Conservation (phyloP, 1,284 basidiomycete species). For the Cutaneotrichosporon curvatum region DNA sequence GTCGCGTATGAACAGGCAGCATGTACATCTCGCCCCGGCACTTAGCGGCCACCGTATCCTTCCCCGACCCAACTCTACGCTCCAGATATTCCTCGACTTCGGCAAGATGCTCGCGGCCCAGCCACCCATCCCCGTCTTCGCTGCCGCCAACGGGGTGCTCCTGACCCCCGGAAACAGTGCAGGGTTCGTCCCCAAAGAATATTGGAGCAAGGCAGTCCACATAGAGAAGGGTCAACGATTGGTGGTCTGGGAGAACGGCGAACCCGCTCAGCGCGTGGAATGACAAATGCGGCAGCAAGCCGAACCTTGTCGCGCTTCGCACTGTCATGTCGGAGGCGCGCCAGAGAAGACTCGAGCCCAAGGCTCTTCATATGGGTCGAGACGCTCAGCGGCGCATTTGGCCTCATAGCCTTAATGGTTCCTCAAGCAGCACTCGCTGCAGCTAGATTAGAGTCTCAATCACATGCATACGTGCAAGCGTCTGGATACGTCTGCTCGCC, state of each 20-base stretch:
- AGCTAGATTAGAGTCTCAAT: too few species aligned
- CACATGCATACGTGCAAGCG: too few species aligned
- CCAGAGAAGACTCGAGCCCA: too few species aligned
- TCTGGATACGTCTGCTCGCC: too few species aligned
- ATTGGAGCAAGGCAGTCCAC: slow-evolving; percentile 36
- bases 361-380: too few species aligned
- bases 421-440: too few species aligned
- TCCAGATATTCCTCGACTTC: slow-evolving; percentile 44
- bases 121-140: slow-evolving; percentile 34
- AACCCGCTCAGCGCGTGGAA: too few species aligned
- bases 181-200: slow-evolving; percentile 28
- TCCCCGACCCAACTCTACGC: slow-evolving; percentile 36
- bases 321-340: too few species aligned
- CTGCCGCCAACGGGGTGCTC: slow-evolving; percentile 42
- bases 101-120: slow-evolving; percentile 23
- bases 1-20: slow-evolving; percentile 41
- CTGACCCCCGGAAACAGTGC: slow-evolving; percentile 40
- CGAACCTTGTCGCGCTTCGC: too few species aligned
- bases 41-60: slow-evolving; percentile 21
- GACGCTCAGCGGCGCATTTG: too few species aligned
- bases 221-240: slow-evolving; percentile 19
- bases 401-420: neutral
- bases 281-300: too few species aligned
- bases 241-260: slow-evolving; percentile 37
- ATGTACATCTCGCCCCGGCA: slow-evolving; percentile 45